A percentile compares a stretch with the other conserved stretches of the same genome.
These are phyloP conservation scores for Pseudocohnilembus persalinus DNA, from an alignment of 169 alveolate species.

Conservation along the genomic window DNA sequence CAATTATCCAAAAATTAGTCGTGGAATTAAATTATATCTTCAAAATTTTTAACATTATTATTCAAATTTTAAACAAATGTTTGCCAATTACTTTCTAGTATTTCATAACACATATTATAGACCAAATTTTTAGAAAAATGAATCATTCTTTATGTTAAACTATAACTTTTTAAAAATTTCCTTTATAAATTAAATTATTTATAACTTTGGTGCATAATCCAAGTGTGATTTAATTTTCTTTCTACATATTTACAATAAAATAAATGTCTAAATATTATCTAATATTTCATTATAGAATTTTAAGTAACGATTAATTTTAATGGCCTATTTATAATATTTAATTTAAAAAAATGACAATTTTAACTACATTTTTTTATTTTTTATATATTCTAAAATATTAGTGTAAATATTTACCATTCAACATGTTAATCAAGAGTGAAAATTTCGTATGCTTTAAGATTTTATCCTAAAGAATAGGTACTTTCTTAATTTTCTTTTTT, in stretches of 20 bases:
- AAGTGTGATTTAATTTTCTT: conserved; percentile 73
- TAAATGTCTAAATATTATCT: conserved; percentile 82
- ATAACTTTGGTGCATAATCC: conserved; percentile 75
- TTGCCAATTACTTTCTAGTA: conserved; percentile 21
- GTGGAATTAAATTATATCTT: conserved; percentile 7
- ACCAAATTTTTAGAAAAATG: conserved; percentile 83
- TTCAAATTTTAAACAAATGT: not conserved
- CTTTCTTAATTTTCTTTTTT: conserved; percentile 47
- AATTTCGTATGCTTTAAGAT: conserved; percentile 67
- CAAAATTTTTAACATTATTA: conserved; percentile 8
- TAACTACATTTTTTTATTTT: no score
- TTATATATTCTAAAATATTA: no score
- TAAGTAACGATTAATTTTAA: conserved; percentile 66
- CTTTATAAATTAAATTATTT: conserved; percentile 74
- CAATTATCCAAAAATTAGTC: conserved; percentile 21
- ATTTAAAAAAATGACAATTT: no score
- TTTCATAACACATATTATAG: conserved; percentile 37
- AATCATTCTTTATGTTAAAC: conserved; percentile 79
- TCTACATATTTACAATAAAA: conserved; percentile 83
- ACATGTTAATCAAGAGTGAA: conserved; percentile 71
- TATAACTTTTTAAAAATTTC: conserved; percentile 53
- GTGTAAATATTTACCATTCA: conserved; percentile 39
- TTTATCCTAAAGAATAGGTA: conserved; percentile 44
- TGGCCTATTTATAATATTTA: conserved; percentile 41
- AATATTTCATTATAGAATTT: conserved; percentile 72